These are phyloP conservation scores for Evernia prunastri DNA, from an alignment of 495 filamentous ascomycete species.

Conservation along the genomic window DNA sequence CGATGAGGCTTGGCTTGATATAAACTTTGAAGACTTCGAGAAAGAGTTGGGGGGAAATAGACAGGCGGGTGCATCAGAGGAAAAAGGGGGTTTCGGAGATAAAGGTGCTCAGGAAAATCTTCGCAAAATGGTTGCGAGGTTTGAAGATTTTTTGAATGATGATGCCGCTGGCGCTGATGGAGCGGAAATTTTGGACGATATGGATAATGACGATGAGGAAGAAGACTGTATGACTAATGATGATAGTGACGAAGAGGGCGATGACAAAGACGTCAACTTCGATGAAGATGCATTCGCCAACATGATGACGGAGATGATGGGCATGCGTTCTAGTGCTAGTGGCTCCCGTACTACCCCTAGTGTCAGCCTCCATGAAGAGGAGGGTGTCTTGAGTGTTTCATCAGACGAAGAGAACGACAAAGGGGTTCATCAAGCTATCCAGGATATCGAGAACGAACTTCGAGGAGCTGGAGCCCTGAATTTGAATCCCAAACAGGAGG, in stretches of 20 bases:
- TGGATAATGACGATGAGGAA: slow-evolving; percentile 58
- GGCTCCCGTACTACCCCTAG: background rate
- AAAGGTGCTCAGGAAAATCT: slow-evolving; percentile 72
- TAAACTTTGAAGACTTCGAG: slow-evolving; percentile 85
- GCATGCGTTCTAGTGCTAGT: slow-evolving; percentile 36
- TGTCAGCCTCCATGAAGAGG: background rate
- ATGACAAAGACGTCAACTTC: slow-evolving; percentile 72
- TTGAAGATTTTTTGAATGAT: slow-evolving; percentile 89
- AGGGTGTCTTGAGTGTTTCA: background rate
- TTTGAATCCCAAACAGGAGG: slow-evolving; percentile 30
- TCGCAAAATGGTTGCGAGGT: slow-evolving; percentile 80
- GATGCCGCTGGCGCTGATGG: slow-evolving; percentile 73
- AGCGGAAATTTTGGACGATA: slow-evolving; percentile 65
- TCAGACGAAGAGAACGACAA: slow-evolving; percentile 55
- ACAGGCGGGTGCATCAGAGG: slow-evolving; percentile 27
- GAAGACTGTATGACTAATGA: slow-evolving; percentile 41
- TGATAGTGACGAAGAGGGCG: slow-evolving; percentile 41
- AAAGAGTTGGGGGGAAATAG: slow-evolving; percentile 55
- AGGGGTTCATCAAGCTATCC: slow-evolving; percentile 64
- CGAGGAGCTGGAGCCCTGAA: slow-evolving; percentile 67
- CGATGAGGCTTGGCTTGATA: slow-evolving; percentile 87
- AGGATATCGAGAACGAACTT: slow-evolving; percentile 76
- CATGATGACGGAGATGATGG: slow-evolving; percentile 97
- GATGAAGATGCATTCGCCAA: slow-evolving; percentile 76
- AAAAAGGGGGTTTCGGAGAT: slow-evolving; percentile 60